Conservation (phyloP, 345 rosid species). For the Iberis pinnata region DNA sequence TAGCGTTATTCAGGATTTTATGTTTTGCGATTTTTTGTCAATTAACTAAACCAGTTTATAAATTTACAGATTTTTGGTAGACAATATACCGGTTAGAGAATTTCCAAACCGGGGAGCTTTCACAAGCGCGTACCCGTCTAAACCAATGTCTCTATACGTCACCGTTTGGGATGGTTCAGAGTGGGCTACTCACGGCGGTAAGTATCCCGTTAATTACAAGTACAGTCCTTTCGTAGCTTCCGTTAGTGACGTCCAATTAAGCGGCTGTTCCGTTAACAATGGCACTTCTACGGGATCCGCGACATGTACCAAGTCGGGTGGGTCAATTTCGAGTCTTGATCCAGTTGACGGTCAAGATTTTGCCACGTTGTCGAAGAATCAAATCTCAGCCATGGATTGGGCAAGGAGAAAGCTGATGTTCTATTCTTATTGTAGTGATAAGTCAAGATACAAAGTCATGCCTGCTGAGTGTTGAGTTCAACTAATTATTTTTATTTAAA, state of each 20-base stretch:
- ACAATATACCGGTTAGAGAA: conserved; percentile 74
- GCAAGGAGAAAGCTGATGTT: conserved; percentile 86
- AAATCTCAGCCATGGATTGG: conserved; percentile 67
- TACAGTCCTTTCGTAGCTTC: conserved; percentile 71
- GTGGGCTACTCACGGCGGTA: conserved; percentile 97
- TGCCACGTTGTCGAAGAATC: conserved; percentile 50
- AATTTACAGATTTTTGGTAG: conserved; percentile 59
- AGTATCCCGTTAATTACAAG: conserved; percentile 76
- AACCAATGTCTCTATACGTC: conserved; percentile 68
- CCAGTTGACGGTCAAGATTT: conserved; percentile 71
- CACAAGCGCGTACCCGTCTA: conserved; percentile 54
- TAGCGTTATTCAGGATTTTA: no score
- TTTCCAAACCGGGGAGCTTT: conserved; percentile 45
- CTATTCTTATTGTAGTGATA: conserved; percentile 77
- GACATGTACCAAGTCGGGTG: conserved; percentile 44
- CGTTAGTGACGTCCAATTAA: conserved; percentile 43
- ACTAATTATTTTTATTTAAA: conserved; percentile 5
- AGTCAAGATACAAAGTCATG: conserved; percentile 51
- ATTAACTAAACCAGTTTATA: conserved; percentile 5
- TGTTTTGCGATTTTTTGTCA: no score
- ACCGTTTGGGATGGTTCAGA: conserved; percentile 95
- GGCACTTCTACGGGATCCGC: conserved; percentile 4
- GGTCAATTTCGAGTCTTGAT: conserved; percentile 45
- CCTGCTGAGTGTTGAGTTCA: conserved; percentile 60
- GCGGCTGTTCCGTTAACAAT: conserved; percentile 48